These are phyloP conservation scores for Russula olivacea DNA, from an alignment of 768 basidiomycete species.

Conservation along the genomic window DNA sequence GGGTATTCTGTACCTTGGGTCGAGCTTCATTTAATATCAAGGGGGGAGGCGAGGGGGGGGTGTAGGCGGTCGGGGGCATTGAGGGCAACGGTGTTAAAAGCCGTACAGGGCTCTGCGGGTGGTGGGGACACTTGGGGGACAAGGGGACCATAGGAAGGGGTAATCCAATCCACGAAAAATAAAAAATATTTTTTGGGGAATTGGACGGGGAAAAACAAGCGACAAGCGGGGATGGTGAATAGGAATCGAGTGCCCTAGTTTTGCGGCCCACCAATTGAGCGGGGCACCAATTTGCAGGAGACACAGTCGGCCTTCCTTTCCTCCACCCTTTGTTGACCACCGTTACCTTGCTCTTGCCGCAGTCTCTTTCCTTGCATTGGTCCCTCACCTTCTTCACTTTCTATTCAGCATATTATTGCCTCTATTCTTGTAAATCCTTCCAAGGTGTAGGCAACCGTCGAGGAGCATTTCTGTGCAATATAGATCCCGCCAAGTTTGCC, in stretches of 20 bases:
- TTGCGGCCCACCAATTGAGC: not conserved
- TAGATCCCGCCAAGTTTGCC: not conserved
- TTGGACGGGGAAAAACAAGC: not conserved
- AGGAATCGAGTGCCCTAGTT: not conserved
- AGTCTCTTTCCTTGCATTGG: not conserved
- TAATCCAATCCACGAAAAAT: not conserved
- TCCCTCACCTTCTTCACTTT: slow-evolving; percentile 2
- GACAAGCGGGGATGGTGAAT: not conserved
- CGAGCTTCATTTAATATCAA: no score
- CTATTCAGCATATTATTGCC: not conserved
- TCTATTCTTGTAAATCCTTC: not conserved
- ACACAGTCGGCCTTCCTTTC: not conserved
- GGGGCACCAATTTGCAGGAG: not conserved
- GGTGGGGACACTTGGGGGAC: not conserved
- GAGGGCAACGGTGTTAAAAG: not conserved
- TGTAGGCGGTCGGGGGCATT: not conserved
- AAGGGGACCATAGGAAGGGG: not conserved
- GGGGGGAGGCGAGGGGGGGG: no score
- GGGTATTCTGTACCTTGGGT: not conserved
- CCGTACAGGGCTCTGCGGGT: not conserved
- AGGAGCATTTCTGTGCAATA: slow-evolving; percentile 1
- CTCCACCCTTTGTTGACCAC: not conserved
- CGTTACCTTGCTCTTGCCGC: slow-evolving; percentile 1
- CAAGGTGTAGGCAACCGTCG: not conserved
- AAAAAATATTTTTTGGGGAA: not conserved